These are phyloP conservation scores for Cyclocybe aegerita DNA, from an alignment of 768 basidiomycete species.

Conservation along the genomic window DNA sequence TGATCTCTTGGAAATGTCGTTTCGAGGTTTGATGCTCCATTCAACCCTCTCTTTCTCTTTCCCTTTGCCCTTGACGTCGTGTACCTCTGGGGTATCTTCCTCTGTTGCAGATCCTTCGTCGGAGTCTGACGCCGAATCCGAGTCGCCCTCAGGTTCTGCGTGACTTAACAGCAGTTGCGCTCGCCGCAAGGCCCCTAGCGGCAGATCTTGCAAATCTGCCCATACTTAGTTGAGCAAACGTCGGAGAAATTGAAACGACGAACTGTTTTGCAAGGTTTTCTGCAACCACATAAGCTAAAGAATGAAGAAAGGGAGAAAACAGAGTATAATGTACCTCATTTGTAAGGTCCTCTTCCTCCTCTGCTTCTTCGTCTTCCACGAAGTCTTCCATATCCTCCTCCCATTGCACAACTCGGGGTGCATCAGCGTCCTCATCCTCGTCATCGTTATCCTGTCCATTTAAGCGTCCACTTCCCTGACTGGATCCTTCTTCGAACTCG, in stretches of 20 bases:
- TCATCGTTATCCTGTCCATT: constrained; percentile 29
- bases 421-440: constrained; percentile 41
- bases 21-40: constrained; percentile 41
- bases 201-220: constrained; percentile 57
- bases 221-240: neutral
- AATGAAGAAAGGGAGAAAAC: neutral
- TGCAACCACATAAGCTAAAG: constrained; percentile 4
- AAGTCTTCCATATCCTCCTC: constrained; percentile 31
- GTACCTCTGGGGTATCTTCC: constrained; percentile 7
- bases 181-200: constrained; percentile 62
- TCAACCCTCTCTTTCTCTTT: constrained; percentile 40
- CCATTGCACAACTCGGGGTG: constrained; percentile 63
- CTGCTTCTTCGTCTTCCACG: constrained; percentile 14
- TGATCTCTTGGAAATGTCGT: constrained; percentile 55
- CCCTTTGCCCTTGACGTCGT: constrained; percentile 22
- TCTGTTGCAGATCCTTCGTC: constrained; percentile 17
- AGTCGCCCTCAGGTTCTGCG: constrained; percentile 35
- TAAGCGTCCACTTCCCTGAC: constrained; percentile 9
- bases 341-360: constrained; percentile 5
- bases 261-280: constrained; percentile 27
- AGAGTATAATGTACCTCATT: constrained; percentile 12
- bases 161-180: constrained; percentile 59
- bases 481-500: constrained; percentile 20
- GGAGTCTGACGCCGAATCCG: constrained; percentile 32
- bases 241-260: neutral